A percentile compares a stretch with the other conserved stretches of the same genome.
These are phyloP conservation scores for Pholiota molesta DNA, from an alignment of 768 basidiomycete genomes.

Conservation along the genomic window DNA sequence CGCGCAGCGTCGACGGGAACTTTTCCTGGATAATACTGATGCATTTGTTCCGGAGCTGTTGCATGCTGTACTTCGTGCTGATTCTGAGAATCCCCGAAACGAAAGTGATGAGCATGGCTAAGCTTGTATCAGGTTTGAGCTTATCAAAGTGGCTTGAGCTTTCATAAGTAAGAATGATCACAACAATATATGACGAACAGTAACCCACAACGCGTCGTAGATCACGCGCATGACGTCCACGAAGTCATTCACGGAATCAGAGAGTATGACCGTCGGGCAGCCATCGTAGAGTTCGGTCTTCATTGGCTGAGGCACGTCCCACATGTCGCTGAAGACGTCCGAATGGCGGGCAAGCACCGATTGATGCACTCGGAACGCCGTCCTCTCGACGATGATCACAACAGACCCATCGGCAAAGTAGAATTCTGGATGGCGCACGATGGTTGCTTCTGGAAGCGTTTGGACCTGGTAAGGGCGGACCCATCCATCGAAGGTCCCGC, in stretches of 20 bases:
- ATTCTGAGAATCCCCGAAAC: constrained; percentile 45
- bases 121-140: constrained; percentile 33
- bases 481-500: constrained; percentile 1
- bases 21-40: constrained; percentile 41
- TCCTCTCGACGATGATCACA: constrained; percentile 34
- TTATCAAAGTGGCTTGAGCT: constrained; percentile 40
- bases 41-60: constrained; percentile 38
- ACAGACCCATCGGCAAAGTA: constrained; percentile 46
- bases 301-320: constrained; percentile 39
- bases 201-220: constrained; percentile 41
- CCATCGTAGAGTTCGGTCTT: constrained; percentile 34
- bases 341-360: constrained; percentile 42
- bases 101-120: constrained; percentile 39
- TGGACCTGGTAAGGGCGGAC: neutral
- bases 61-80: constrained; percentile 47
- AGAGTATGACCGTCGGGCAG: constrained; percentile 36
- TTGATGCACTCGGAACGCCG: constrained; percentile 39
- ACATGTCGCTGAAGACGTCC: constrained; percentile 42
- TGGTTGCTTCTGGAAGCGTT: neutral
- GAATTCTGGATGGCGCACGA: constrained; percentile 32
- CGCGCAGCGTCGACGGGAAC: constrained; percentile 43
- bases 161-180: constrained; percentile 2
- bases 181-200: constrained; percentile 9
- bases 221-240: constrained; percentile 37
- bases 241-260: constrained; percentile 38